phyloP scores from a whole-genome alignment of 768 basidiomycete species.

The Favolaschia claudopus region DNA sequence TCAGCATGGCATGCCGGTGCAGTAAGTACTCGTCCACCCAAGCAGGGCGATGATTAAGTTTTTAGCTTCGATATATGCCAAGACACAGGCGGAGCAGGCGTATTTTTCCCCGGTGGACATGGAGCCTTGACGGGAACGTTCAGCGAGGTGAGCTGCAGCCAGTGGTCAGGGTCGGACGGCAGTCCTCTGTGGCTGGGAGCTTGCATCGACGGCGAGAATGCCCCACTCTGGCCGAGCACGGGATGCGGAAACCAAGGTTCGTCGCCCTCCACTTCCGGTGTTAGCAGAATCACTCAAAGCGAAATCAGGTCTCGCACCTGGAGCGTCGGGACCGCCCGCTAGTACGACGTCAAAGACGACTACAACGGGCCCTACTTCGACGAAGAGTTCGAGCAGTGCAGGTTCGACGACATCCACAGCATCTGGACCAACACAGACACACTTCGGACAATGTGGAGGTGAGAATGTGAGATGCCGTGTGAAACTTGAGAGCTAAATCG shows the following conservation, averaged over 20 bases:
- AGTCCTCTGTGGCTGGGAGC: conserved; percentile 53
- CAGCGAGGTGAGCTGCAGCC: conserved; percentile 62
- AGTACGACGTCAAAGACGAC: not conserved
- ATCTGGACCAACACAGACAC: conserved; percentile 9
- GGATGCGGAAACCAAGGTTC: conserved; percentile 45
- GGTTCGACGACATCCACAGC: conserved; percentile 1
- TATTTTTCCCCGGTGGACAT: conserved; percentile 66
- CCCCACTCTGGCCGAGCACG: conserved; percentile 57
- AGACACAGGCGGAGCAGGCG: conserved; percentile 58
- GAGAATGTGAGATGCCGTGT: not conserved
- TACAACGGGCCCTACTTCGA: not conserved
- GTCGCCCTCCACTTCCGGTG: not conserved
- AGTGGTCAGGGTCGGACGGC: conserved; percentile 65
- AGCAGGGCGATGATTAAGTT: too few relatives aligned
- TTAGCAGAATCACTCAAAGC: too few relatives aligned
- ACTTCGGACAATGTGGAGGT: conserved; percentile 24
- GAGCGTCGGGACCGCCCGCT: conserved; percentile 15
- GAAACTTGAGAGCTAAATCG: not conserved
- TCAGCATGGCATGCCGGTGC: conserved; percentile 52
- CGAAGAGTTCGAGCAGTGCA: too few relatives aligned
- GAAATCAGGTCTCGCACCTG: conserved; percentile 19
- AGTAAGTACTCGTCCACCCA: conserved; percentile 45
- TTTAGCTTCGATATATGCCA: conserved; percentile 67
- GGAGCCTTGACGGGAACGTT: conserved; percentile 62
- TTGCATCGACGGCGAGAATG: conserved; percentile 58